Evolutionary conservation across 2,329 filamentous ascomycete species (phyloP), one percentile per base, ranked within the genome.

Genomic region (Didymosphaeria variabile): DNA sequence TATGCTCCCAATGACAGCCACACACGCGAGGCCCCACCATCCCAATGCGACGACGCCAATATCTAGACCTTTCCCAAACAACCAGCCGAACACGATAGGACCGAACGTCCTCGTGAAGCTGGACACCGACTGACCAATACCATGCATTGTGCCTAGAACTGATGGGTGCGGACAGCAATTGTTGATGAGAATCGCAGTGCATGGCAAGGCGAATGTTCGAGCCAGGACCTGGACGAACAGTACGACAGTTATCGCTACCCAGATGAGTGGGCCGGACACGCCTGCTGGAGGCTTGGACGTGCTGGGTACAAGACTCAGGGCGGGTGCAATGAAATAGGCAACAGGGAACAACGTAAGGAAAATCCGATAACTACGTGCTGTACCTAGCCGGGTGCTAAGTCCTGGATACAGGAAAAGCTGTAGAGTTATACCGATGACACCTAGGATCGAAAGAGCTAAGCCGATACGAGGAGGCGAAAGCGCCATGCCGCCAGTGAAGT

Each of bases 91-190:
- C 15, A 88, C 54, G 12, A 89, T 78, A 0, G 88, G 88, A 0
- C 88, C 88, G 12, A 90, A 66, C 0, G 88, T 90, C 17, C 87
- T 77, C 2, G 86, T 85, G 0, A 86, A 81, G 64, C 85, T 88
- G 55, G 83, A 85, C 0, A 86, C 84, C 52, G 84, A 88, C 76
- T 90, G 87, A 0, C 84, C 86, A 5, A 88, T 77, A 0, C 86
- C 86, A 65, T 88, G 86, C 0, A 88, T 78, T 0, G 85, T 88
- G 0, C 86, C 85, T 1, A 88, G 71, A 0, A 87, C 81, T 19
- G 77, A 81, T 0, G 84, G 81, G 65, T 87, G 83, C 0, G 88
- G 86, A 40, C 84, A 84, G 51, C 81, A 84, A 62, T 77, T 77
- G 45, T 77, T 77, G 57, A 77, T 64, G 0, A 40, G 88, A 2